Base-by-base conservation (phyloP, 2,329 filamentous ascomycete genomes). In the Xylogone sp. region DNA sequence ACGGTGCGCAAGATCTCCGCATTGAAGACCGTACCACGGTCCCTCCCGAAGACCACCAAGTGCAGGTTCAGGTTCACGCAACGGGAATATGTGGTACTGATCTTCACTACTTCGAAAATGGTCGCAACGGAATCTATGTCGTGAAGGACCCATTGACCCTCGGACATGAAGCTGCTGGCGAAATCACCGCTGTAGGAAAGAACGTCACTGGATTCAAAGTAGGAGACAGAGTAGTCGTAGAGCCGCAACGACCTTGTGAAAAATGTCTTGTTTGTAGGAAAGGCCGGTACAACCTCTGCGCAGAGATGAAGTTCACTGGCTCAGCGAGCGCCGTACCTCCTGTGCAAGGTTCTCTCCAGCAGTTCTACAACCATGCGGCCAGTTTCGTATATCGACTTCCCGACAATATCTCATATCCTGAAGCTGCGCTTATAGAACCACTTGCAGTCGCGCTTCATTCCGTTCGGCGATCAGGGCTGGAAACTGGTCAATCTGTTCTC, bases 261-360 rank as follows among this genome's bases (percentile, higher is more conserved):
- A 49, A 19, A 34, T 72, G 71, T 52, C 53, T 53, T n/a, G 56
- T 49, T 47, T 72, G 68, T 55, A 65, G 66, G 27, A 10, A 58
- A 34, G 88, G 88, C 1, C 70, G 78, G 2, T 84, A 84, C 61
- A 84, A 84, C 64, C 79, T 84, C 62, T 84, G 81, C 67, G 65
- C 69, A 9, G 70, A 67, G 44, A 79, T 84, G 76, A 71, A 69
- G 56, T 84, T 84, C 65, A 72, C 79, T 39, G 78, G 75, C 65
- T 82, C 78, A 20, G 81, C 78, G 22, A 81, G 80, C 67, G 71
- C 74, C 2, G 73, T 75, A 53, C 79, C 80, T 3, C 80, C 83
- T 58, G 71, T 73, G 9, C 81, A 83, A 68, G 81, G 81, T 34
- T 83, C 81, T 9, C 66, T 84, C 21, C 81, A 83, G 62, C 76